Base-by-base conservation (phyloP, 164 flowering plant genomes). In the Umbellularia californica region DNA sequence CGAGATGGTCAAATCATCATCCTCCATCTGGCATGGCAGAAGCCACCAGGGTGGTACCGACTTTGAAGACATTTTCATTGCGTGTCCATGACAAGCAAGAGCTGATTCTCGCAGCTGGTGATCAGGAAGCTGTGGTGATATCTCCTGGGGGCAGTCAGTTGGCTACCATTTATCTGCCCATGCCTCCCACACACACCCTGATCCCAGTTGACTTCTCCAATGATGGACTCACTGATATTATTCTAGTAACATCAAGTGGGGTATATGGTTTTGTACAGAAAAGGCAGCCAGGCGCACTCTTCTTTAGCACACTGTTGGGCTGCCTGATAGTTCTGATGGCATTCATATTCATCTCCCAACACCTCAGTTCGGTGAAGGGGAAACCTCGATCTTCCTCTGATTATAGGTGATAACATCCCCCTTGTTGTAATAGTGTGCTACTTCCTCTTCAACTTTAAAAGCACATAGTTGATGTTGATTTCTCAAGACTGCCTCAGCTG, bases 241-340 rank as follows among this genome's bases (percentile, higher is more conserved):
- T 96, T 71, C 81, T 96, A 11, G 87, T 96, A 50, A 96, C 95
- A 12, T 85, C 93, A 0, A 92, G 70, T 77, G 98, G 99, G 50
- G 86, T 91, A 0, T 94, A 96, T 72, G 97, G 98, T 30, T 96
- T 91, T 80, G 99, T 92, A 50, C 99, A 96, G 83, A 91, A 97
- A 30, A 90, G 97, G 86, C 95, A 94, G 76, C 98, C 98, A 1
- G 98, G 99, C 13, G 99, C 98, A 73, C 88, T 95, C 71, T 96
- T 96, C 90, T 96, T 96, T 84, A 96, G 99, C 90, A 92, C 93
- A 3, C 83, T 96, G 33, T 91, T 94, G 5, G 99, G 99, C 27
- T 92, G 97, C 85, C 95, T 96, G n/a, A 81, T 96, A 70, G 76
- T 96, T 15, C 87, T 94, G 75, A 96, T 96, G 98, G 98, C 90